Evolutionary conservation across 2,329 filamentous ascomycete species (phyloP).

Genomic region (Penicillium sp.): DNA sequence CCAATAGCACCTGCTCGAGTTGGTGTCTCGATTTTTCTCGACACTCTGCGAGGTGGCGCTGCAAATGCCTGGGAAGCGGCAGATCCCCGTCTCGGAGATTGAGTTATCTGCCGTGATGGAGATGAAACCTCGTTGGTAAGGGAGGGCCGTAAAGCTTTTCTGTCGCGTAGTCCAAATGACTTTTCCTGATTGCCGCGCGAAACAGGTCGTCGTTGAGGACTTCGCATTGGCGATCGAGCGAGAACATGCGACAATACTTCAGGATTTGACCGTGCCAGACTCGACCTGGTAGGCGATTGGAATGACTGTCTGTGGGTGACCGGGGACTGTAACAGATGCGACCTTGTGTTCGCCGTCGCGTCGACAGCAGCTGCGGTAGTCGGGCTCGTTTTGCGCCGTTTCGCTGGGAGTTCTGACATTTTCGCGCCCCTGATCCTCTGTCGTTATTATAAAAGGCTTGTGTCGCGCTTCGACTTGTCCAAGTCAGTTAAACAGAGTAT

Average conservation of each 20-base stretch:
- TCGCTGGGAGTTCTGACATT: constrained; percentile 59
- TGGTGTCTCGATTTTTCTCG: constrained; percentile 28
- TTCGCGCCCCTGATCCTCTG: neutral
- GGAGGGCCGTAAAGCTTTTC: constrained; percentile 36
- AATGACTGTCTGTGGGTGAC: constrained; percentile 52
- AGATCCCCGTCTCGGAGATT: constrained; percentile 25
- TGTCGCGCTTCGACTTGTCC: constrained; percentile 15
- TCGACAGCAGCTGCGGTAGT: constrained; percentile 43
- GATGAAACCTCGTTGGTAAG: constrained; percentile 17
- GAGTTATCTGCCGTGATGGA: neutral
- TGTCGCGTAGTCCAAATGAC: constrained; percentile 30
- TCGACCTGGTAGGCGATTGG: constrained; percentile 64
- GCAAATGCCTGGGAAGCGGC: constrained; percentile 33
- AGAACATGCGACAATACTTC: constrained; percentile 50
- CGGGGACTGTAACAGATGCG: constrained; percentile 21
- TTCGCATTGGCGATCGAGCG: constrained; percentile 37
- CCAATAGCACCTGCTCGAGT: constrained; percentile 23
- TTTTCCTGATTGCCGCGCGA: constrained; percentile 17
- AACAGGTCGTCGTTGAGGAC: constrained; percentile 22
- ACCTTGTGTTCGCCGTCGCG: constrained; percentile 30
- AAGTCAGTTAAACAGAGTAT: constrained; percentile 9
- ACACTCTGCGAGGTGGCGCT: constrained; percentile 33
- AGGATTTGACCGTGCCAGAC: constrained; percentile 59
- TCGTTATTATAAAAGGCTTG: no score
- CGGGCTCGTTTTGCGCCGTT: constrained; percentile 62